Conservation (phyloP, 345 rosid genomes). For the Populus pruinosa region DNA sequence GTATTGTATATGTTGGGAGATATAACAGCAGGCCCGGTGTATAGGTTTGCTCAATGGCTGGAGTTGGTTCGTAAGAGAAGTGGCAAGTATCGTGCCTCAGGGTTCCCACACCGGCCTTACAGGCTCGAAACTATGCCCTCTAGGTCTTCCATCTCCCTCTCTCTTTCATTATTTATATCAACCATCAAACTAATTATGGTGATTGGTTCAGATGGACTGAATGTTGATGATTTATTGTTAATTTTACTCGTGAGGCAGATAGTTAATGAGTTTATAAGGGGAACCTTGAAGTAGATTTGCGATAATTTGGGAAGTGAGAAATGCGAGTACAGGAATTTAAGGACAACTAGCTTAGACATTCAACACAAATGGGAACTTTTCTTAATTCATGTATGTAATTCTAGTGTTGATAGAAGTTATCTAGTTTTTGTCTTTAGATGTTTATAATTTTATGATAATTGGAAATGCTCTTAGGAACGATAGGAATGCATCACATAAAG, state of each 20-base stretch:
- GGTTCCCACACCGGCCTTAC: conserved; percentile 72
- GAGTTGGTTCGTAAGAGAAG: conserved; percentile 96
- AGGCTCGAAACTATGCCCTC: conserved; percentile 45
- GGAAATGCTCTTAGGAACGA: background rate
- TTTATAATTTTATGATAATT: too few relatives aligned
- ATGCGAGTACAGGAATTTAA: background rate
- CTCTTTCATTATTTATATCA: background rate
- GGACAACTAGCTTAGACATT: background rate
- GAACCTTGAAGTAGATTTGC: background rate
- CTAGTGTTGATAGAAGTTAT: background rate
- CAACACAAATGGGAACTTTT: background rate
- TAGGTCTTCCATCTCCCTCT: conserved; percentile 18
- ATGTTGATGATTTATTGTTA: too few relatives aligned
- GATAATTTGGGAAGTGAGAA: background rate
- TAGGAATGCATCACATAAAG: background rate
- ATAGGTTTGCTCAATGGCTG: conserved; percentile 91
- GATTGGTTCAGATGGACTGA: background rate
- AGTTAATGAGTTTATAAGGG: background rate
- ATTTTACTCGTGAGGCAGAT: background rate
- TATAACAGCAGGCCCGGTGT: conserved; percentile 76
- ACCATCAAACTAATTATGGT: background rate
- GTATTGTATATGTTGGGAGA: conserved; percentile 98
- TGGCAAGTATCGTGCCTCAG: conserved; percentile 67
- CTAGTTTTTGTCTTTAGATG: background rate
- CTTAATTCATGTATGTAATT: background rate